Conservation (phyloP, 371 early-diverging fungal genomes). For the Mucor indicus region DNA sequence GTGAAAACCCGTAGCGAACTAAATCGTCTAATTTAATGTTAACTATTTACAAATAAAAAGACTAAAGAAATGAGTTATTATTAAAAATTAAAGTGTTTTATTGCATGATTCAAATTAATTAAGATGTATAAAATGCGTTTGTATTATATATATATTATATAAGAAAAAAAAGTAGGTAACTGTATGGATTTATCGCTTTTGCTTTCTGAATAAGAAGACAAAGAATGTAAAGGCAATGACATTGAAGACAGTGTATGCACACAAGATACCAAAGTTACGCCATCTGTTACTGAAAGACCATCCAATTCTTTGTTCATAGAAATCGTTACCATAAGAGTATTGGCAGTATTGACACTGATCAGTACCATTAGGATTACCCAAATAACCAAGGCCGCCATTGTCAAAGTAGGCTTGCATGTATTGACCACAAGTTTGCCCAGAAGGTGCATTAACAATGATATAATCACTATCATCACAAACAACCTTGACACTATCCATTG, state of each 20-base stretch:
- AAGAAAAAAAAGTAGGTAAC: not conserved
- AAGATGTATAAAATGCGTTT: no score
- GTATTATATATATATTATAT: no score
- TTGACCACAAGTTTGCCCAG: constrained; percentile 60
- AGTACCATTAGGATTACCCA: constrained; percentile 48
- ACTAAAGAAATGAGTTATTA: no score
- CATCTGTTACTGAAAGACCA: constrained; percentile 68
- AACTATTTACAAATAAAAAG: no score
- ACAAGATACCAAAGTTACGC: constrained; percentile 67
- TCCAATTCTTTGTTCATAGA: constrained; percentile 38
- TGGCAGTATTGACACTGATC: constrained; percentile 64
- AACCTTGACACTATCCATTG: constrained; percentile 51
- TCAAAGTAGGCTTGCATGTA: constrained; percentile 57
- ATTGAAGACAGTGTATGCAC: constrained; percentile 56
- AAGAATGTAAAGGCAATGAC: constrained; percentile 38
- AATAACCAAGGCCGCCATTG: constrained; percentile 49
- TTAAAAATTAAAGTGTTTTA: no score
- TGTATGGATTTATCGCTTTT: constrained; percentile 7
- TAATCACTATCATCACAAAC: constrained; percentile 51
- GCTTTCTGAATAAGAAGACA: constrained; percentile 37
- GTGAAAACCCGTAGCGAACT: no score
- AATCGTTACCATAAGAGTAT: constrained; percentile 57
- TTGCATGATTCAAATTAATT: no score
- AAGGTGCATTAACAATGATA: constrained; percentile 51
- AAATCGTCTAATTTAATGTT: no score